Evolutionary conservation across 2,329 filamentous ascomycete species (phyloP).

Genomic region (Colletotrichum musae): DNA sequence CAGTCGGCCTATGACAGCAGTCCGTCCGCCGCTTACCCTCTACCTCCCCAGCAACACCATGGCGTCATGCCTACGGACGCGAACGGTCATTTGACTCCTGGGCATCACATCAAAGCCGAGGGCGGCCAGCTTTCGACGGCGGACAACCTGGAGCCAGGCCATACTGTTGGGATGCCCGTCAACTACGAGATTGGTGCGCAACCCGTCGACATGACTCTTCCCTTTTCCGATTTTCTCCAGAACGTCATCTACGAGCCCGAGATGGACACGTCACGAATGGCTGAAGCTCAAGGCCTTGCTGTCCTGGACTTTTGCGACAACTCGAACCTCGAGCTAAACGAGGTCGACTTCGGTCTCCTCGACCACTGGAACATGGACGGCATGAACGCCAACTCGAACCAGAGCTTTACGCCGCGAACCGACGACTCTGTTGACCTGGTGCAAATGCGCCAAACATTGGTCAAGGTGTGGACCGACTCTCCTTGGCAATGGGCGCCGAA

Average conservation of each 20-base stretch:
- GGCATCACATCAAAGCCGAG: conserved; percentile 49
- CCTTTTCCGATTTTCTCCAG: conserved; percentile 66
- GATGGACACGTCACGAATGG: conserved; percentile 50
- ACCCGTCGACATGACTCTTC: conserved; percentile 45
- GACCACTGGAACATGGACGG: conserved; percentile 64
- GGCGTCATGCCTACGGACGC: conserved; percentile 44
- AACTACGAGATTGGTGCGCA: conserved; percentile 38
- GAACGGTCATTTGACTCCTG: conserved; percentile 47
- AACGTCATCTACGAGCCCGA: conserved; percentile 66
- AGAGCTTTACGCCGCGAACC: conserved; percentile 47
- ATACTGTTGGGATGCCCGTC: conserved; percentile 29
- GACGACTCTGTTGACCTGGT: conserved; percentile 60
- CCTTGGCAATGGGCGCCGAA: conserved; percentile 66
- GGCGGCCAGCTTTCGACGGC: conserved; percentile 53
- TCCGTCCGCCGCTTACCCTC: conserved; percentile 44
- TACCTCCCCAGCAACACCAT: conserved; percentile 41
- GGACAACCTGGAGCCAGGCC: conserved; percentile 51
- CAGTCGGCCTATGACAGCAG: conserved; percentile 41
- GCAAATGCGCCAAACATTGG: conserved; percentile 62
- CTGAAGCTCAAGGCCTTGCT: conserved; percentile 57
- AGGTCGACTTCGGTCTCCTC: conserved; percentile 66
- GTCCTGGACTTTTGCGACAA: conserved; percentile 67
- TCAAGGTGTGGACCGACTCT: conserved; percentile 65
- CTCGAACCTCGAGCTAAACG: conserved; percentile 64
- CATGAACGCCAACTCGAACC: conserved; percentile 46